phyloP scores from a whole-genome alignment of 2,329 filamentous ascomycete species.

The Immersiporthe knoxdaviesiana region DNA sequence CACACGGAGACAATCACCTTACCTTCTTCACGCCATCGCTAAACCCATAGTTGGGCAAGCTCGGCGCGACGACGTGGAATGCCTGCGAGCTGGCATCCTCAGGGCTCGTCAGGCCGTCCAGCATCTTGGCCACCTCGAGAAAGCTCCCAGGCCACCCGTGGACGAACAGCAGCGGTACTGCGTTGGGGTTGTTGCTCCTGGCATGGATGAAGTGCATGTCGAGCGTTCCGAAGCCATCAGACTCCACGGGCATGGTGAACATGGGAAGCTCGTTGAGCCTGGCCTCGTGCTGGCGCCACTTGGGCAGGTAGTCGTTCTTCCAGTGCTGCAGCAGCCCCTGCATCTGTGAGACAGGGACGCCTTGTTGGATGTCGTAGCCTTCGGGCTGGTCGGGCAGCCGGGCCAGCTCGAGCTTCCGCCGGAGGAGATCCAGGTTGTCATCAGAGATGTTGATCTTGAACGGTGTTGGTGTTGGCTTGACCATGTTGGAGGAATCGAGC shows the following conservation, averaged over 20 bases:
- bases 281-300: slow-evolving; percentile 14
- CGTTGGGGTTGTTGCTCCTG: slow-evolving; percentile 36
- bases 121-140: slow-evolving; percentile 42
- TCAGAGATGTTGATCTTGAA: slow-evolving; percentile 8
- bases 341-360: slow-evolving; percentile 6
- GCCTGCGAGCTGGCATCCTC: slow-evolving; percentile 37
- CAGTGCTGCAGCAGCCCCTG: slow-evolving; percentile 3
- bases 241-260: slow-evolving; percentile 12
- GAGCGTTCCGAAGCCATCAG: slow-evolving; percentile 59
- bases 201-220: slow-evolving; percentile 68
- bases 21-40: slow-evolving; percentile 32
- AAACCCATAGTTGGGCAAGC: slow-evolving; percentile 49
- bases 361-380: slow-evolving; percentile 13
- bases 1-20: background rate
- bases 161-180: slow-evolving; percentile 46
- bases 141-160: slow-evolving; percentile 50
- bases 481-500: background rate
- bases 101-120: slow-evolving; percentile 37
- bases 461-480: background rate
- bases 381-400: slow-evolving; percentile 11
- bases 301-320: background rate
- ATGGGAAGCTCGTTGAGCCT: slow-evolving; percentile 9
- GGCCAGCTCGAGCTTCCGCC: slow-evolving; percentile 11
- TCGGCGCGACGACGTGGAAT: slow-evolving; percentile 52
- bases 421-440: background rate